Percentiles rank a stretch among this genome's conserved stretches.
phyloP scores from a whole-genome alignment of 2,329 filamentous ascomycete species.

The Geosmithia putterillii region DNA sequence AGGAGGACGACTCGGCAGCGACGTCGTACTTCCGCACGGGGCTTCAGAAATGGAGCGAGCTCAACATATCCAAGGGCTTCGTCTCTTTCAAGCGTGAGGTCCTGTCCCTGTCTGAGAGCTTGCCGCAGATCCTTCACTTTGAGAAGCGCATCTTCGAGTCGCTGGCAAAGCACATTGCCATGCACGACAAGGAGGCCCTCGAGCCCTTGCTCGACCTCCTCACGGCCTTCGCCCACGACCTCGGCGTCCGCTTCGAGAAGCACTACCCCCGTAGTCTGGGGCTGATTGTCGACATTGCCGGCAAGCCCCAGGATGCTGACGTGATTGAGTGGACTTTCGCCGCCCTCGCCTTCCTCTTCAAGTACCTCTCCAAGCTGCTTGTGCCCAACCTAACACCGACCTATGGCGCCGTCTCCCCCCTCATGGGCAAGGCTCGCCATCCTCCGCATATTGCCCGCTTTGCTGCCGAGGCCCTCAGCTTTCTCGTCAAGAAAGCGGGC shows the following conservation, averaged over 20 bases:
- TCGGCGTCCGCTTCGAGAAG: constrained; percentile 78
- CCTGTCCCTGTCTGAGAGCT: constrained; percentile 69
- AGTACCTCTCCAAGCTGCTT: constrained; percentile 81
- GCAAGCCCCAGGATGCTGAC: constrained; percentile 64
- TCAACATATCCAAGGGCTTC: constrained; percentile 80
- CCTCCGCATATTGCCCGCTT: constrained; percentile 85
- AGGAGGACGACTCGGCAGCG: constrained; percentile 60
- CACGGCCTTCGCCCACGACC: constrained; percentile 86
- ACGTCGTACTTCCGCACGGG: constrained; percentile 82
- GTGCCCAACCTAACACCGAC: constrained; percentile 78
- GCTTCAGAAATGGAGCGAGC: constrained; percentile 78
- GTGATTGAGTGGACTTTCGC: constrained; percentile 98
- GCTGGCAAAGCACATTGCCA: constrained; percentile 64
- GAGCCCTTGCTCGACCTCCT: constrained; percentile 83
- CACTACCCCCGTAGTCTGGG: constrained; percentile 68
- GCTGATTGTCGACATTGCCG: constrained; percentile 67
- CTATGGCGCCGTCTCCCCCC: constrained; percentile 68
- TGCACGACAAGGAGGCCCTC: constrained; percentile 65
- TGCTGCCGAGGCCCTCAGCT: constrained; percentile 88
- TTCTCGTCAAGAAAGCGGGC: constrained; percentile 81
- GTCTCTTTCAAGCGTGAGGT: constrained; percentile 64
- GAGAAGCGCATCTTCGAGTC: constrained; percentile 73
- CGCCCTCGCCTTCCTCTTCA: constrained; percentile 90
- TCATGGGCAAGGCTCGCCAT: constrained; percentile 72
- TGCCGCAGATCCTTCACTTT: constrained; percentile 86